Conservation (phyloP, 2,329 filamentous ascomycete species). For the Talaromyces sp. region DNA sequence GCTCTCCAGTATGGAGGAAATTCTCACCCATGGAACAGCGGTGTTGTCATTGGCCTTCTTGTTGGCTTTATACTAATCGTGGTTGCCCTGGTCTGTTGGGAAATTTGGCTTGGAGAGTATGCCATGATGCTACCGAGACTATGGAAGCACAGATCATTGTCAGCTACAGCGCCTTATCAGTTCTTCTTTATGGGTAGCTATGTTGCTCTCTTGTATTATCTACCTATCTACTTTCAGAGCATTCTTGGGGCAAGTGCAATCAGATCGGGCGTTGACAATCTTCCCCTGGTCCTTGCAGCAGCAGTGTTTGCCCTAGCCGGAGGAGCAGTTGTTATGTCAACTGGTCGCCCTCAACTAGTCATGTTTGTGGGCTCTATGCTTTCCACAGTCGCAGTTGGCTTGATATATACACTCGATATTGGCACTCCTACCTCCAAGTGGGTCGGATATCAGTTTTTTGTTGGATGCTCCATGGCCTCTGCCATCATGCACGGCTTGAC, state of each 20-base stretch:
- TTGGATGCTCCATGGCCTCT: slow-evolving; percentile 21
- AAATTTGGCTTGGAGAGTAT: slow-evolving; percentile 21
- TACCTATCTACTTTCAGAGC: slow-evolving; percentile 21
- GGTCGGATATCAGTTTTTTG: slow-evolving; percentile 27
- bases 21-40: slow-evolving; percentile 24
- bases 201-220: slow-evolving; percentile 34
- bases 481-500: slow-evolving; percentile 26
- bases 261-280: slow-evolving; percentile 39
- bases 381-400: slow-evolving; percentile 27
- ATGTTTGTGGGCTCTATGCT: slow-evolving; percentile 28
- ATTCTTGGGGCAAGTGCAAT: slow-evolving; percentile 26
- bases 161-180: slow-evolving; percentile 30
- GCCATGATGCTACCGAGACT: slow-evolving; percentile 37
- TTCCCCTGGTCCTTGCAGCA: slow-evolving; percentile 40
- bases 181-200: slow-evolving; percentile 36
- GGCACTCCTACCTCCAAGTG: slow-evolving; percentile 21
- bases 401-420: slow-evolving; percentile 34
- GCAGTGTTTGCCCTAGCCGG: slow-evolving; percentile 27
- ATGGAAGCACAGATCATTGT: slow-evolving; percentile 36
- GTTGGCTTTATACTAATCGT: slow-evolving; percentile 23
- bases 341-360: slow-evolving; percentile 27
- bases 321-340: slow-evolving; percentile 27
- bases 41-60: slow-evolving; percentile 23
- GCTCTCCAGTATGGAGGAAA: slow-evolving; percentile 28
- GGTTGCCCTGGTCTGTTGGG: slow-evolving; percentile 20